Percentiles rank a stretch among this genome's conserved stretches.
phyloP scores from a whole-genome alignment of 495 filamentous ascomycete genomes.

The Sabuloglossum arenarium region DNA sequence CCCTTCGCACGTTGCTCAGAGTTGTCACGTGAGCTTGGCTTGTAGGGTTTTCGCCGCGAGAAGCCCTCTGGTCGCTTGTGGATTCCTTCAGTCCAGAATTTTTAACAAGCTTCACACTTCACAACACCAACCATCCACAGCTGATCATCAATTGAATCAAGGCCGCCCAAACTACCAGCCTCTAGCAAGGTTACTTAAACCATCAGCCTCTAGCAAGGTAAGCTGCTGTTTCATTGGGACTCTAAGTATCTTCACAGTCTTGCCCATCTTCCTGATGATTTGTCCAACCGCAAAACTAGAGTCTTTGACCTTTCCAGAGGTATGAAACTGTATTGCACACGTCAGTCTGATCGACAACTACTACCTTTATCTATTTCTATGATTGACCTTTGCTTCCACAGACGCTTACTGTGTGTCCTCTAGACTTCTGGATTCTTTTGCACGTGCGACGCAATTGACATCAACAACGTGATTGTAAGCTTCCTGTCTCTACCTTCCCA shows the following conservation, averaged over 20 bases:
- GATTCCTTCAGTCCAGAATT: background rate
- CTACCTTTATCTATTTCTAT: background rate
- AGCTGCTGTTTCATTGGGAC: background rate
- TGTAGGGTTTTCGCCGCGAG: background rate
- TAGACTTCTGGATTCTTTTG: constrained; percentile 3
- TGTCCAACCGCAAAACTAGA: constrained; percentile 97
- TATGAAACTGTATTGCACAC: constrained; percentile 95
- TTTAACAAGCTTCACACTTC: background rate
- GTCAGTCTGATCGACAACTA: constrained; percentile 74
- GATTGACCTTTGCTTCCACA: background rate
- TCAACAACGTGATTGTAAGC: background rate
- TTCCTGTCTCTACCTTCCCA: background rate
- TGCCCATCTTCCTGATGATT: constrained; percentile 37
- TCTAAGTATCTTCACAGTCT: background rate
- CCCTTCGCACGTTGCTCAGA: background rate
- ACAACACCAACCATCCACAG: background rate
- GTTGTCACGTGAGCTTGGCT: background rate
- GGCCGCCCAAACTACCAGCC: background rate
- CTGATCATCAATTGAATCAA: background rate
- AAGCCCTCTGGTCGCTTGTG: background rate
- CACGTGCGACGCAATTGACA: background rate
- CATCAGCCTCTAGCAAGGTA: background rate
- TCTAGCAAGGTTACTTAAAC: background rate
- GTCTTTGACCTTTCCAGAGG: constrained; percentile 85
- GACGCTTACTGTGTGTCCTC: background rate